Percentiles rank a stretch among this genome's conserved stretches.
Conservation (phyloP, 257 asterid species). For the Handroanthus guayacan region DNA sequence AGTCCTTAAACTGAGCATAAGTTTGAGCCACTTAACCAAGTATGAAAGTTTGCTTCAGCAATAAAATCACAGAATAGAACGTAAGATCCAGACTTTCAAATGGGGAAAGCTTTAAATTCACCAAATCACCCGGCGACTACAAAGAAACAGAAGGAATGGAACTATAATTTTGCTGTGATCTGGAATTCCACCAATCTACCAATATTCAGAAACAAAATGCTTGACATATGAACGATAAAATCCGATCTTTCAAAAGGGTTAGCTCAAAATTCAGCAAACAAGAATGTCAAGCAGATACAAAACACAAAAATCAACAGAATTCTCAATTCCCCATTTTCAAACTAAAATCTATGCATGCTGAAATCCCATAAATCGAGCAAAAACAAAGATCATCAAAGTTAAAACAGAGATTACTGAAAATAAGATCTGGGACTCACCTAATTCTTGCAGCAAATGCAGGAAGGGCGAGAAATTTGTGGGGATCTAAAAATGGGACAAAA, state of each 20-base stretch:
- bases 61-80: neutral
- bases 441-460: neutral
- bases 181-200: slow-evolving; percentile 23
- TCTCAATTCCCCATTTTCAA: neutral
- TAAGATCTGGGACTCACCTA: slow-evolving; percentile 47
- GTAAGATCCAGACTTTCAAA: slow-evolving; percentile 26
- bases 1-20: slow-evolving; percentile 8
- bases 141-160: neutral
- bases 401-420: neutral
- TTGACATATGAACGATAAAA: neutral
- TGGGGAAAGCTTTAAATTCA: slow-evolving; percentile 26
- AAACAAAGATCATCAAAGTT: neutral
- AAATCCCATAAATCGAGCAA: slow-evolving; percentile 16
- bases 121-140: slow-evolving; percentile 28
- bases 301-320: neutral
- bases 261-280: slow-evolving; percentile 20
- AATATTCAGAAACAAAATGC: slow-evolving; percentile 26
- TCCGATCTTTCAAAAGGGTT: neutral
- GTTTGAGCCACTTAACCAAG: slow-evolving; percentile 6
- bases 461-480: slow-evolving; percentile 43
- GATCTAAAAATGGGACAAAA: slow-evolving; percentile 41
- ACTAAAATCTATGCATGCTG: neutral
- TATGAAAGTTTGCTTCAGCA: slow-evolving; percentile 6
- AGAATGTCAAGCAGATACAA: neutral
- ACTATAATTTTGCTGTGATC: slow-evolving; percentile 32